These are phyloP conservation scores for Olyra latifolia DNA, from an alignment of 176 grass and related monocot genomes.

Conservation along the genomic window DNA sequence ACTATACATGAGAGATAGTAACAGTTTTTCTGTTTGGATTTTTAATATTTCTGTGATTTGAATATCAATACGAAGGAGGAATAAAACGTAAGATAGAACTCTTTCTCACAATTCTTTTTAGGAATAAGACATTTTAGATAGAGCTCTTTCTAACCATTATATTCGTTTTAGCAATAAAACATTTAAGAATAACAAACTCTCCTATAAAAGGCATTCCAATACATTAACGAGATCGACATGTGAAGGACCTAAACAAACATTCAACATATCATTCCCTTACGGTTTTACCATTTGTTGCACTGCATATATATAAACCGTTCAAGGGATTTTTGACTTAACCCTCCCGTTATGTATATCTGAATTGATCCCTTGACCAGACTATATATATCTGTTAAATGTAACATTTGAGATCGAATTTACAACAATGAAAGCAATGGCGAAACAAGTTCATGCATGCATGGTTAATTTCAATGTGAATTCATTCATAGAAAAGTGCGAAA, in stretches of 20 bases:
- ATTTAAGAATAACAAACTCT: neutral
- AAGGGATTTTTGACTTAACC: neutral
- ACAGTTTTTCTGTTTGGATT: neutral
- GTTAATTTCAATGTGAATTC: slow-evolving; percentile 29
- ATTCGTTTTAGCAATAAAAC: neutral
- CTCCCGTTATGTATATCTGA: neutral
- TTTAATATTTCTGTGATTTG: neutral
- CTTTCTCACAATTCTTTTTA: neutral
- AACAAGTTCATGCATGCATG: slow-evolving; percentile 22
- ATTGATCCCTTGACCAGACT: no score
- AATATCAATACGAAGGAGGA: neutral
- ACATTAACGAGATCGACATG: neutral
- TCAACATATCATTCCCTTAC: neutral
- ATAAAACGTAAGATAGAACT: neutral
- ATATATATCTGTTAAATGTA: neutral
- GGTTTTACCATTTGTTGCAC: neutral
- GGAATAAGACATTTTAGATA: neutral
- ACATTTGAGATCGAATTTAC: neutral
- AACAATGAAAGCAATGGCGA: neutral
- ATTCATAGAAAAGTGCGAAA: slow-evolving; percentile 24
- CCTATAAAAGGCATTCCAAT: neutral
- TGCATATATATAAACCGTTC: neutral
- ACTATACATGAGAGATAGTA: neutral
- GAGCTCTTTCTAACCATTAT: no score
- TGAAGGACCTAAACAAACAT: neutral